Base-by-base conservation (phyloP, 495 filamentous ascomycete genomes). In the Xylaria telfairii region DNA sequence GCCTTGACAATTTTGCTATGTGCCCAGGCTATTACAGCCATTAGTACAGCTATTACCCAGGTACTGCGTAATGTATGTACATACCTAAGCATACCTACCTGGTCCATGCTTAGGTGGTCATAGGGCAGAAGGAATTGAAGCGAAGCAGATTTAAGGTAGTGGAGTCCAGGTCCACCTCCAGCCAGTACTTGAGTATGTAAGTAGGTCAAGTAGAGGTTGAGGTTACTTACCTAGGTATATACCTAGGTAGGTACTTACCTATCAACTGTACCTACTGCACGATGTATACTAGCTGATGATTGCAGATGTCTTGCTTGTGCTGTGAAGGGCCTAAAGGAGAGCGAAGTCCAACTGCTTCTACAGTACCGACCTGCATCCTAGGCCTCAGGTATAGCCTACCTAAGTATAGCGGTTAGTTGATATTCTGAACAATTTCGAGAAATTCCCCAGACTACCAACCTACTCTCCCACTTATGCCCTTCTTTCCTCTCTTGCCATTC, bases 71-170 rank as follows among this genome's bases (percentile, higher is more conserved):
- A n/a, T n/a, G n/a, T n/a, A n/a, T n/a, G n/a, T n/a, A n/a, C n/a
- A n/a, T n/a, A n/a, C n/a, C n/a, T n/a, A n/a, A n/a, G n/a, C n/a
- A n/a, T n/a, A n/a, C n/a, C n/a, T n/a, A n/a, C n/a, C n/a, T n/a
- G n/a, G n/a, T n/a, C n/a, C n/a, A n/a, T n/a, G n/a, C n/a, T 4
- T 56, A 56, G 26, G 28, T 56, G 53, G 34, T 42, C 57, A 15
- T 63, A 63, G 39, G 60, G 60, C 60, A 63, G 39, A 42, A 61
- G 19, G 41, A 24, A 61, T 28, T 9, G 60, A 46, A 42, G 39
- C 39, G 46, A 57, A 57, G 28, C 24, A 26, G 26, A 57, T 57
- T 56, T 37, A 19, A 37, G 54, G 30, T 37, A 19, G 26, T 37
- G 54, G 30, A 24, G 30, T 32, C 17, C 4, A 12, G 51, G 51